Conservation (phyloP, 805 yeast genomes). For the Kurtzmaniella cleridarum region DNA sequence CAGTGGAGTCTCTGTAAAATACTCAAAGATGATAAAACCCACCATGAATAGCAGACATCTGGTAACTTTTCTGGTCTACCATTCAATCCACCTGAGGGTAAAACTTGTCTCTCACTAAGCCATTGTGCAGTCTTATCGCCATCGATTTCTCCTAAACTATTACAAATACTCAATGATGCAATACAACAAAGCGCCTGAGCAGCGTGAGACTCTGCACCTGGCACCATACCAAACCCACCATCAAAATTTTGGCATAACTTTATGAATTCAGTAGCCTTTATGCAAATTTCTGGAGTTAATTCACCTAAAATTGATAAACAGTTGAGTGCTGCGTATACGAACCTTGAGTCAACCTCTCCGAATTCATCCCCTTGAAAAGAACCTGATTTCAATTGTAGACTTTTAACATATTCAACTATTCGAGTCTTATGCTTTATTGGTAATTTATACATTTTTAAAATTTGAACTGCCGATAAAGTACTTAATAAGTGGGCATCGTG, state of each 20-base stretch:
- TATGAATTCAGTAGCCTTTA: slow-evolving; percentile 63
- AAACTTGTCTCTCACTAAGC: slow-evolving; percentile 85
- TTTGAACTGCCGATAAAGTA: slow-evolving; percentile 83
- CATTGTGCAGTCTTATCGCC: slow-evolving; percentile 62
- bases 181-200: slow-evolving; percentile 88
- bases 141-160: slow-evolving; percentile 43
- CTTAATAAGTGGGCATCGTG: slow-evolving; percentile 87
- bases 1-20: slow-evolving; percentile 65
- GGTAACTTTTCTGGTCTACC: slow-evolving; percentile 96
- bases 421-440: slow-evolving; percentile 8
- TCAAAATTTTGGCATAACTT: slow-evolving; percentile 79
- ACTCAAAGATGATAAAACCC: slow-evolving; percentile 80
- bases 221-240: slow-evolving; percentile 91
- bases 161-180: slow-evolving; percentile 70
- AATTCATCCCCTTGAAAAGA: slow-evolving; percentile 85
- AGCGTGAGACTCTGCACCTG: slow-evolving; percentile 94
- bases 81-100: slow-evolving; percentile 79
- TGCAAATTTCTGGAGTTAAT: slow-evolving; percentile 49
- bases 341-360: slow-evolving; percentile 92
- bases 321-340: slow-evolving; percentile 77
- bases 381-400: slow-evolving; percentile 56
- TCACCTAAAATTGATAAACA: slow-evolving; percentile 64
- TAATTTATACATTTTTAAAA: slow-evolving; percentile 53
- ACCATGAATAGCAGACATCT: slow-evolving; percentile 98
- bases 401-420: slow-evolving; percentile 21